A percentile compares a stretch with the other conserved stretches of the same genome.
These are phyloP conservation scores for Sisymbrium altissimum DNA, from an alignment of 345 rosid species.

Conservation along the genomic window DNA sequence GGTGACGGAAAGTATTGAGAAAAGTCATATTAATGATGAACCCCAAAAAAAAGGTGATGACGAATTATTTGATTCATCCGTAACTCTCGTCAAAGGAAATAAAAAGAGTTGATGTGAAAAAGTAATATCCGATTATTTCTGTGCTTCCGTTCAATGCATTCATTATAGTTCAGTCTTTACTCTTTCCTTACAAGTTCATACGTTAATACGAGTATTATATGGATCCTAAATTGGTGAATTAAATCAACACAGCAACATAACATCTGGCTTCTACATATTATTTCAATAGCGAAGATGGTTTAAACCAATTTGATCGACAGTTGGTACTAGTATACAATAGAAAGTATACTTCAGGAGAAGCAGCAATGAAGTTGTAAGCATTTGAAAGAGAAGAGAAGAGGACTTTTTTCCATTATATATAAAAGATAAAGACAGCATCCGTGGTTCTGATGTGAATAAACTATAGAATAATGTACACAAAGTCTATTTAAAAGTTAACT, in stretches of 20 bases:
- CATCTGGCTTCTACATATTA: not conserved
- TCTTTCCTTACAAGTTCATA: not conserved
- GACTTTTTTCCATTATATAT: not conserved
- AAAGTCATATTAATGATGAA: conserved; percentile 2
- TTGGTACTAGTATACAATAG: no score
- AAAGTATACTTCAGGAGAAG: not conserved
- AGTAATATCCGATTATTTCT: not conserved
- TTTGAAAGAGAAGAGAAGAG: not conserved
- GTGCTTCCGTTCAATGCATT: not conserved
- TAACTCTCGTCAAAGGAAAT: not conserved
- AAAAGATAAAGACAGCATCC: not conserved
- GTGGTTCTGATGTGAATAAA: not conserved
- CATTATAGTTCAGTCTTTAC: not conserved
- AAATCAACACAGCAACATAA: no score
- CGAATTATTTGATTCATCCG: no score
- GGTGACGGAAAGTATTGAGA: not conserved
- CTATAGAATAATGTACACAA: not conserved
- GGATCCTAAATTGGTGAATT: no score
- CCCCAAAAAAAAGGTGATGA: not conserved
- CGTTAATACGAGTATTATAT: no score
- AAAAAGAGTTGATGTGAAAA: not conserved
- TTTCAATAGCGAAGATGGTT: not conserved
- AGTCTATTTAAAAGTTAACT: not conserved
- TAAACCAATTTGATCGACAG: no score
- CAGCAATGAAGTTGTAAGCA: not conserved